Evolutionary conservation across 345 rosid species (phyloP).

Genomic region (Salix viminalis): DNA sequence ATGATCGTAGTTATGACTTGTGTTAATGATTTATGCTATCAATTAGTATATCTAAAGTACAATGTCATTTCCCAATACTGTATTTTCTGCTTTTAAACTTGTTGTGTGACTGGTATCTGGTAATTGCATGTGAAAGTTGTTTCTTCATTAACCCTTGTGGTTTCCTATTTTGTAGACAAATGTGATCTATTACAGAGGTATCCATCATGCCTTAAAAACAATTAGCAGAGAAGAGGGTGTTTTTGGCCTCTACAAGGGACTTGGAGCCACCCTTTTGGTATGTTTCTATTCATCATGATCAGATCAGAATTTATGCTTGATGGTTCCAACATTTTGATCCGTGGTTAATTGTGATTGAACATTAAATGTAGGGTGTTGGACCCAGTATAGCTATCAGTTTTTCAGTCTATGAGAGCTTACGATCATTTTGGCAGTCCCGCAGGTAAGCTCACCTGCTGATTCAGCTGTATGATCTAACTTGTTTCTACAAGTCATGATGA

Average conservation of each 20-base stretch:
- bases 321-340: not conserved
- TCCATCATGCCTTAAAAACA: constrained; percentile 65
- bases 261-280: constrained; percentile 95
- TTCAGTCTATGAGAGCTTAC: constrained; percentile 63
- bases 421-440: constrained; percentile 62
- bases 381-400: constrained; percentile 92
- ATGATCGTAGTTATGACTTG: not conserved
- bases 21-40: not conserved
- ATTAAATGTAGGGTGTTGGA: constrained; percentile 69
- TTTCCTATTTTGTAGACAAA: constrained; percentile 54
- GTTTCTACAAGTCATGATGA: not conserved
- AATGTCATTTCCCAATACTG: not conserved
- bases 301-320: not conserved
- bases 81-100: constrained; percentile 1
- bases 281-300: constrained; percentile 8
- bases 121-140: not conserved
- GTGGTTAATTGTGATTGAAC: constrained; percentile 1
- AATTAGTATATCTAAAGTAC: not conserved
- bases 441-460: constrained; percentile 36
- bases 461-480: not conserved
- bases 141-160: not conserved
- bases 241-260: constrained; percentile 87
- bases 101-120: not conserved
- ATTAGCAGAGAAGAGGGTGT: constrained; percentile 82
- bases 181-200: constrained; percentile 72